Base-by-base conservation (phyloP, 2,329 filamentous ascomycete genomes). In the Penicillium sp. region DNA sequence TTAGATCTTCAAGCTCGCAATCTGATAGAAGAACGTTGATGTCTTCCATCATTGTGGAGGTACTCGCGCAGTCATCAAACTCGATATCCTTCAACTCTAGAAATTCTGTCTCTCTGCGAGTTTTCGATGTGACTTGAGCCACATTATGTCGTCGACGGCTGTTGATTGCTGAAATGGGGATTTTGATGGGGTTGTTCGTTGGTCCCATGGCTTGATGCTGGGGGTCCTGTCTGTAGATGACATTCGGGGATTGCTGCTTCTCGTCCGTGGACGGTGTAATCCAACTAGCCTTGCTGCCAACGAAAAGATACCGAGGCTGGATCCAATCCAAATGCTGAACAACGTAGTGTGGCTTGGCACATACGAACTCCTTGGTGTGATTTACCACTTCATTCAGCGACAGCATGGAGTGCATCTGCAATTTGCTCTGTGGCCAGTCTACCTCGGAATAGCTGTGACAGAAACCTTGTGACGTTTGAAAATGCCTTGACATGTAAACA, bases 371-470 rank as follows among this genome's bases (percentile, higher is more conserved):
- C 0, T 62, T 35, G 0, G 87, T 81, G 0, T 74, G 73, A 58
- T 95, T 95, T 56, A 94, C 80, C 30, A 96, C 81, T 60, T 96
- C 90, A 54, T 90, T 93, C 31, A 96, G 68, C 20, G 86, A 86
- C 30, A 95, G 68, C 1, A 83, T 83, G 1, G 54, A 54, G 1
- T 48, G 55, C 16, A 87, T 71, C 8, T 75, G 71, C 20, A 95
- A 68, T 7, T 74, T 67, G 15, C 86, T 93, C 25, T 77, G 74
- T 1, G 78, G 75, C 90, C 89, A 93, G 11, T 6, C 14, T 13
- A 13, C 49, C n/a, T n/a, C n/a, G n/a, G n/a, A n/a, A n/a, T n/a
- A n/a, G n/a, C n/a, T n/a, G n/a, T n/a, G n/a, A n/a, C n/a, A n/a
- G 1, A n/a, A n/a, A 1, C n/a, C n/a, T n/a, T n/a, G n/a, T 1